Conservation (phyloP, 768 basidiomycete genomes). For the Dentipellis sp. region DNA sequence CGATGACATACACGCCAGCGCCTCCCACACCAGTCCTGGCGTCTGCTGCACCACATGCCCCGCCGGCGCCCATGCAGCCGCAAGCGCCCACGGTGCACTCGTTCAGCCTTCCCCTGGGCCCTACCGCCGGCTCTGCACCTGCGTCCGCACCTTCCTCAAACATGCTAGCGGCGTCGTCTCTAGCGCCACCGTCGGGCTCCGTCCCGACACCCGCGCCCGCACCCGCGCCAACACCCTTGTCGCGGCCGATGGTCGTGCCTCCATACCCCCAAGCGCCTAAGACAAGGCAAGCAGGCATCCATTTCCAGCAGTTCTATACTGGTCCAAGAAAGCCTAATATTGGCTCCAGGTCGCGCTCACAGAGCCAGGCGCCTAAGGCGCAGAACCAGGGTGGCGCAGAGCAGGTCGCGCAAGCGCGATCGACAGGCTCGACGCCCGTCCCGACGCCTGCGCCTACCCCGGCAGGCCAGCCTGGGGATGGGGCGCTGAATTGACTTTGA, state of each 20-base stretch:
- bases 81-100: neutral
- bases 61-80: neutral
- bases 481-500: too few relatives aligned
- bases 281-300: conserved; percentile 1
- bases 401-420: too few relatives aligned
- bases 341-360: neutral
- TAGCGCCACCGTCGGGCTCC: neutral
- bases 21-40: too few relatives aligned
- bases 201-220: neutral
- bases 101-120: neutral
- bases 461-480: too few relatives aligned
- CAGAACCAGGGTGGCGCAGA: neutral
- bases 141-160: neutral
- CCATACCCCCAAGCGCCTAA: neutral
- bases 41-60: too few relatives aligned
- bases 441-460: too few relatives aligned
- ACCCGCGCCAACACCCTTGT: neutral
- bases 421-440: too few relatives aligned
- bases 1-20: neutral
- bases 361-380: neutral
- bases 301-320: conserved; percentile 9
- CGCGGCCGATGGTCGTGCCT: neutral
- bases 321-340: conserved; percentile 1
- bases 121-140: neutral
- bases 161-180: neutral